These are phyloP conservation scores for Dimargaris xerosporica DNA, from an alignment of 192 early-diverging fungal genomes.

Conservation along the genomic window DNA sequence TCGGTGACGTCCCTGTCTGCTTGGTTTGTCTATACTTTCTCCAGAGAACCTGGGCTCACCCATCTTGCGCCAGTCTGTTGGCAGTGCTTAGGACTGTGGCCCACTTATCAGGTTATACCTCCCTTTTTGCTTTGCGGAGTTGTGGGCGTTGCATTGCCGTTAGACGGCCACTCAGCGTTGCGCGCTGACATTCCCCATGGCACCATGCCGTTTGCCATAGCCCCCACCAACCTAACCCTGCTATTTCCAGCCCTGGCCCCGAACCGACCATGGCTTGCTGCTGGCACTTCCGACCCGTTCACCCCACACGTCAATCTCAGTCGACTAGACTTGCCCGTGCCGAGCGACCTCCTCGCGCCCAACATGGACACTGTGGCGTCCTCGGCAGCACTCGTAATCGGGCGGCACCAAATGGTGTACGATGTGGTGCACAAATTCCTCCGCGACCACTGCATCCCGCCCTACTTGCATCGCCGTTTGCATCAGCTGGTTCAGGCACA, in stretches of 20 bases:
- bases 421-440: constrained; percentile 8
- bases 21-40: too few species aligned
- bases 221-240: constrained; percentile 1
- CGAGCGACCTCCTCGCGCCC: not conserved
- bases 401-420: constrained; percentile 1
- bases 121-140: too few species aligned
- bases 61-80: too few species aligned
- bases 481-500: constrained; percentile 1
- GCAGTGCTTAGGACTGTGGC: too few species aligned
- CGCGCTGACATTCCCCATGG: too few species aligned
- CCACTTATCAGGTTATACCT: too few species aligned
- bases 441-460: not conserved
- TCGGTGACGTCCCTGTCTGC: too few species aligned
- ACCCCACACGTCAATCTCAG: not conserved
- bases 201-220: constrained; percentile 10
- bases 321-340: not conserved
- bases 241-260: not conserved
- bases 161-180: too few species aligned
- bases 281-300: constrained; percentile 1
- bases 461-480: constrained; percentile 5
- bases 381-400: not conserved
- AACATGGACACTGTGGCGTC: not conserved
- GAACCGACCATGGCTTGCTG: not conserved
- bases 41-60: too few species aligned
- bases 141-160: too few species aligned